Evolutionary conservation across 2,329 filamentous ascomycete genomes (phyloP), one percentile per base, ranked within the genome.

Genomic region (Fusarium buharicum): DNA sequence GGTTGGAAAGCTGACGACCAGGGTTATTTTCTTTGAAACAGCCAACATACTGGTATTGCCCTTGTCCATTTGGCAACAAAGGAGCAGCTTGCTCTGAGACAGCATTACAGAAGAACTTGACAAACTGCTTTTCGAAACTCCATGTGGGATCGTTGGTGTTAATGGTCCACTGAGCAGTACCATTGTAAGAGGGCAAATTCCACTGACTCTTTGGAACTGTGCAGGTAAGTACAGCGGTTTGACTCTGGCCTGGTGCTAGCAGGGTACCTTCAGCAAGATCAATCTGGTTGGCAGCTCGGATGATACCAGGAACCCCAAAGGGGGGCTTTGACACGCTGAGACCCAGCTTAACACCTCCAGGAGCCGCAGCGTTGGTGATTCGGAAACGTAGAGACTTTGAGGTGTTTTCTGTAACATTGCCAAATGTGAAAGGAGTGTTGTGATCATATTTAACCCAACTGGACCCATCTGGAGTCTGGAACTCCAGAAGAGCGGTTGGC

Each of bases 241-340:
- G 78, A 41, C 77, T 85, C 62, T 84, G 68, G 1, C 82, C 82
- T 0, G 83, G 78, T 0, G 73, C 71, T 1, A 87, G 72, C 2
- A 76, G 72, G 0, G 81, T 84, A 3, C 85, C 85, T 66, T 88
- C 85, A 0, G 81, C 84, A 1, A 87, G 78, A 43, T 86, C 85
- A 9, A 85, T 76, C 16, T 81, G 78, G 67, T 87, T 88, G 12
- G 76, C 77, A 1, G 84, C 81, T 17, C 79, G 77, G 34, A 87
- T 78, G 18, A 86, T 79, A 3, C 83, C 81, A n/a, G 74, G 64
- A 3, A 84, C 76, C 13, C 83, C 84, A 49, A 84, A 86, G 0
- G 85, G 85, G 4, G 84, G 84, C 67, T 88, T 88, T 0, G 85
- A 87, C 3, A 88, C 83, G 0, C 84, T 86, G 13, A 87, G 72